phyloP scores from a whole-genome alignment of 768 basidiomycete genomes.

The Tylopilus intermedius region DNA sequence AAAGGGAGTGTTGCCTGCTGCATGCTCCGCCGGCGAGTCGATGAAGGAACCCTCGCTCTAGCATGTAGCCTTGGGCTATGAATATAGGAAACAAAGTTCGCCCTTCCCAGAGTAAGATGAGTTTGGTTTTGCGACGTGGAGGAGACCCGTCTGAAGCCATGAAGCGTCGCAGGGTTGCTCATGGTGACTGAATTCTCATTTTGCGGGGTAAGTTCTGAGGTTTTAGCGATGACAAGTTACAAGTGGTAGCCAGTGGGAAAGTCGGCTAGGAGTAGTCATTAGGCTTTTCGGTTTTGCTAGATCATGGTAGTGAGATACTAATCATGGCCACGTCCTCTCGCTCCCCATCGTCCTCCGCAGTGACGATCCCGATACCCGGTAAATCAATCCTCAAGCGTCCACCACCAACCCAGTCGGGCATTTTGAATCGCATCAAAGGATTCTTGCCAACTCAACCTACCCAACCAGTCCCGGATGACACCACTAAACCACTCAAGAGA shows the following conservation, averaged over 20 bases:
- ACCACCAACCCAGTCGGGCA: constrained; percentile 58
- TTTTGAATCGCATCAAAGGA: constrained; percentile 70
- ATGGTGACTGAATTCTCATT: too few species aligned
- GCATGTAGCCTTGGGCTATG: too few species aligned
- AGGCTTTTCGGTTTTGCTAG: neutral
- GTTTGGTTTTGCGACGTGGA: too few species aligned
- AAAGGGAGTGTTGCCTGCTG: too few species aligned
- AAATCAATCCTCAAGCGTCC: constrained; percentile 80
- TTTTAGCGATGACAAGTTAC: too few species aligned
- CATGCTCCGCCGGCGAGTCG: too few species aligned
- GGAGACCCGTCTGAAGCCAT: too few species aligned
- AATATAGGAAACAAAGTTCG: too few species aligned
- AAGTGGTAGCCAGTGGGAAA: neutral
- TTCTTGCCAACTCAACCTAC: constrained; percentile 60
- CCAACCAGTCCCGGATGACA: constrained; percentile 32
- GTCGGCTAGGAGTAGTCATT: neutral
- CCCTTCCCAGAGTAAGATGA: too few species aligned
- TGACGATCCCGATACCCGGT: constrained; percentile 73
- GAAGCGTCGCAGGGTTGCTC: too few species aligned
- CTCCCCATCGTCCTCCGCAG: constrained; percentile 74
- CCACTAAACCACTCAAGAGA: constrained; percentile 65
- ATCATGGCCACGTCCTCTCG: constrained; percentile 41
- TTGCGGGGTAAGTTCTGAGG: too few species aligned
- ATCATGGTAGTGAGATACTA: neutral
- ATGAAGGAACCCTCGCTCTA: too few species aligned